Base-by-base conservation (phyloP, 2,329 filamentous ascomycete species). In the Aspergillus aculeatinus region DNA sequence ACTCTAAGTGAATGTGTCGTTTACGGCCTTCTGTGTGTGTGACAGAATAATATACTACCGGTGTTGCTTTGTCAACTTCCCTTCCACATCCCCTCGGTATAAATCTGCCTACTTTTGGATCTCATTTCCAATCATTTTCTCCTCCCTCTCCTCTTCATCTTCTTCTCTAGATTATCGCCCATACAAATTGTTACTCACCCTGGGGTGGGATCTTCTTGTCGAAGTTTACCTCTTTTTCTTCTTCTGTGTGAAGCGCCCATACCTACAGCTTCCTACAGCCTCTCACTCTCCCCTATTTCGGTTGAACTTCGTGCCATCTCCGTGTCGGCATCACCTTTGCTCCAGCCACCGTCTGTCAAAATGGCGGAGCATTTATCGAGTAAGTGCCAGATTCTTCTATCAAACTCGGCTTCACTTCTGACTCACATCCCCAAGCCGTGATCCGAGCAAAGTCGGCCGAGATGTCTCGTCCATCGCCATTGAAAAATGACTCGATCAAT, bases 401-500 rank as follows among this genome's bases (percentile, higher is more conserved):
- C 42, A 31, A 33, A 19, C 5, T 4, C 14, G 12, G 7, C 12
- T 27, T 35, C 7, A 25, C 16, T n/a, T 21, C 21, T 44, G 23
- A 31, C 55, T 61, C 54, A 63, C 51, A 25, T 16, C 27, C 10
- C 19, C 23, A 48, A 61, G 59, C 35, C 10, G 35, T 51, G 21
- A 27, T 50, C 2, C 50, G 51, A 27, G 47, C 21, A 12, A 48
- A 59, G 11, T 48, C 60, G 21, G 25, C 55, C 49, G 48, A 33
- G 25, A 57, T 60, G 55, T 35, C 51, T 9, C 3, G 25, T 12
- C 21, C 35, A 19, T 9, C 51, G 21, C 3, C 44, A 2, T 1
- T 39, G 3, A 47, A 55, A 58, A 33, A 48, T 5, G 66, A 68
- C 10, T 66, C 69, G 0, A 73, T 76, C 11, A 64, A 69, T 14